Evolutionary conservation across 2,329 filamentous ascomycete species (phyloP).

Genomic region (Verticillium klebahnii): DNA sequence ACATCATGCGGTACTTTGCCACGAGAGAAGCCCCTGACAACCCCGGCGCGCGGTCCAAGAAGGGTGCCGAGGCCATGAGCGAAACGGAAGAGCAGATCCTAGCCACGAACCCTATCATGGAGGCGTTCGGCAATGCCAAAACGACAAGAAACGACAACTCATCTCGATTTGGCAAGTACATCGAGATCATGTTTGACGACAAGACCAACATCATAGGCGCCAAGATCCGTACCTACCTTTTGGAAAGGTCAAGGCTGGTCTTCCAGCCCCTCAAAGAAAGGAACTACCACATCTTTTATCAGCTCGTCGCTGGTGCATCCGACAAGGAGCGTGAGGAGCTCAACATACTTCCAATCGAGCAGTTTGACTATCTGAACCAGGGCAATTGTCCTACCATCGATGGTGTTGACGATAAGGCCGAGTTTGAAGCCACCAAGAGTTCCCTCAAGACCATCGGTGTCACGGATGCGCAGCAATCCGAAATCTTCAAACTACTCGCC

Average conservation of each 20-base stretch:
- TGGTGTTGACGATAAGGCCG: constrained; percentile 90
- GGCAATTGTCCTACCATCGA: constrained; percentile 88
- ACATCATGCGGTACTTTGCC: constrained; percentile 99
- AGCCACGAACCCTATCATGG: constrained; percentile 98
- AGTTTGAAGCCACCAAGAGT: constrained; percentile 83
- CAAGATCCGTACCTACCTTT: constrained; percentile 91
- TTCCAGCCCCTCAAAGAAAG: constrained; percentile 97
- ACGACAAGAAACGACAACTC: constrained; percentile 99
- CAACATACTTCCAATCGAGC: constrained; percentile 73
- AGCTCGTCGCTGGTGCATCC: constrained; percentile 87
- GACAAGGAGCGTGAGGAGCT: constrained; percentile 78
- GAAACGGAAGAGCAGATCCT: constrained; percentile 98
- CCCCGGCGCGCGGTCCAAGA: constrained; percentile 70
- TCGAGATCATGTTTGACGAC: constrained; percentile 98
- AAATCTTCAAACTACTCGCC: constrained; percentile 87
- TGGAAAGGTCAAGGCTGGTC: constrained; percentile 91
- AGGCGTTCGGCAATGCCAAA: constrained; percentile 98
- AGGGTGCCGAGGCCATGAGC: constrained; percentile 78
- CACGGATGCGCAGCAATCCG: constrained; percentile 63
- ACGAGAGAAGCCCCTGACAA: constrained; percentile 92
- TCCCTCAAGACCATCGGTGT: constrained; percentile 89
- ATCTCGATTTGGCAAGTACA: constrained; percentile 98
- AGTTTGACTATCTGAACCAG: constrained; percentile 96
- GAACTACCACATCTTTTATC: constrained; percentile 99
- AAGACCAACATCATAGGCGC: constrained; percentile 95